These are phyloP conservation scores for Triticum monococcum DNA, from an alignment of 176 grass and related monocot species.

Conservation along the genomic window DNA sequence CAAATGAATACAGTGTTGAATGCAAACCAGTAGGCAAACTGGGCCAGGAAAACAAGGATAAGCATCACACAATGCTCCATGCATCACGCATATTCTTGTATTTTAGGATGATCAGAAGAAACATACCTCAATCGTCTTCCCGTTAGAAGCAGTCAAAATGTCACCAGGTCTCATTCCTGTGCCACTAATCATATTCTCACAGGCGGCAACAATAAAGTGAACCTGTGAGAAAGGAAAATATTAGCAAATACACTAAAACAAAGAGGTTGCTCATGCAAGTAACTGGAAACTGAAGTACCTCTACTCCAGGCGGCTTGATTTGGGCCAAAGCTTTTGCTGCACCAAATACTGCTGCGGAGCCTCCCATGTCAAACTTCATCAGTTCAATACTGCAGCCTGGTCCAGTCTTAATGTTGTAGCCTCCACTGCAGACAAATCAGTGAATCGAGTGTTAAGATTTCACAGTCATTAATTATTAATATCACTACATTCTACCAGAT, in stretches of 20 bases:
- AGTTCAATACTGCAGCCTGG: constrained; percentile 85
- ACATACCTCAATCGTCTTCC: constrained; percentile 92
- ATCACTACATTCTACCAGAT: not conserved
- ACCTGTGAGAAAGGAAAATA: constrained; percentile 40
- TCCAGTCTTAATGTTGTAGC: constrained; percentile 99
- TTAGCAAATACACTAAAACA: not conserved
- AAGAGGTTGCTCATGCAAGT: not conserved
- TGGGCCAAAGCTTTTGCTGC: constrained; percentile 94
- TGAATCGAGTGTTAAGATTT: constrained; percentile 6
- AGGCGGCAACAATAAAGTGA: constrained; percentile 97
- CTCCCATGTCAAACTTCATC: constrained; percentile 99
- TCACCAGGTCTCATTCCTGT: constrained; percentile 99
- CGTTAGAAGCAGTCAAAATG: constrained; percentile 95
- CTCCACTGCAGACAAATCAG: constrained; percentile 60
- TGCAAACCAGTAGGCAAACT: not conserved
- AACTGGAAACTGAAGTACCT: constrained; percentile 50
- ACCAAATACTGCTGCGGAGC: constrained; percentile 88
- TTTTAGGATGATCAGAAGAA: not conserved
- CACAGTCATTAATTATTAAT: not conserved
- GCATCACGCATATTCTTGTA: not conserved
- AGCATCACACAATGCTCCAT: not conserved
- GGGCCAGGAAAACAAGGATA: not conserved
- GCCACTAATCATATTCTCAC: constrained; percentile 99
- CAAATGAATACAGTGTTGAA: not conserved
- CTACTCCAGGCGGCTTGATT: constrained; percentile 93